Evolutionary conservation across 2,329 filamentous ascomycete genomes (phyloP).

Genomic region (Colletotrichum sp.): DNA sequence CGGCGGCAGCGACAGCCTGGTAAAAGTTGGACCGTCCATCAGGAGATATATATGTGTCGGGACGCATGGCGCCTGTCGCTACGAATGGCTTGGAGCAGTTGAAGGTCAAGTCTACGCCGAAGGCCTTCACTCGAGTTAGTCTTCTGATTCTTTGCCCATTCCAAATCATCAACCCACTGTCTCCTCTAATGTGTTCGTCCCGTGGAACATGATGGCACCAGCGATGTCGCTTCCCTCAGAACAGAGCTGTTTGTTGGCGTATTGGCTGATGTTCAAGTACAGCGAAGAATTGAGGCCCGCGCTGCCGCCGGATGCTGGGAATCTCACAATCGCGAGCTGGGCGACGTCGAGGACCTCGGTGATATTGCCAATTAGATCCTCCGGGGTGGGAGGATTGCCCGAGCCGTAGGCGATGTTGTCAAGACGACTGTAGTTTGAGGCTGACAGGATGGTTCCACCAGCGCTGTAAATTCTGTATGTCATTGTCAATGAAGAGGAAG

Average conservation of each 20-base stretch:
- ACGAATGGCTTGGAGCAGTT: slow-evolving; percentile 59
- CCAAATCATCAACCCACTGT: slow-evolving; percentile 31
- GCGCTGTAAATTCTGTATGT: slow-evolving; percentile 26
- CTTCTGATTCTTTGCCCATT: neutral
- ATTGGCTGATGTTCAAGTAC: slow-evolving; percentile 35
- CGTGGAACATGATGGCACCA: slow-evolving; percentile 39
- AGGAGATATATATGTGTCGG: slow-evolving; percentile 57
- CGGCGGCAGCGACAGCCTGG: slow-evolving; percentile 55
- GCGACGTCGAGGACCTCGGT: slow-evolving; percentile 35
- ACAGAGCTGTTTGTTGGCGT: slow-evolving; percentile 35
- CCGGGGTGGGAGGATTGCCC: slow-evolving; percentile 27
- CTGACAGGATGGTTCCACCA: slow-evolving; percentile 35
- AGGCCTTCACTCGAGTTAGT: slow-evolving; percentile 33
- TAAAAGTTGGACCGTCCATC: slow-evolving; percentile 60
- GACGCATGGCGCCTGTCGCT: slow-evolving; percentile 59
- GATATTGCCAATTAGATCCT: slow-evolving; percentile 33
- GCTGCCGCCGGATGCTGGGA: slow-evolving; percentile 30
- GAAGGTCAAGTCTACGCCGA: slow-evolving; percentile 56
- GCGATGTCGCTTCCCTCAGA: slow-evolving; percentile 31
- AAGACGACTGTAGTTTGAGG: slow-evolving; percentile 36
- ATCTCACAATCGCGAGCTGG: slow-evolving; percentile 32
- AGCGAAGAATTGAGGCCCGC: slow-evolving; percentile 34
- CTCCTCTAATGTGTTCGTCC: slow-evolving; percentile 64
- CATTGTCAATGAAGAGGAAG: neutral
- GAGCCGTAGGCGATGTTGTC: slow-evolving; percentile 37